phyloP scores from a whole-genome alignment of 345 rosid species.

The Lenwebbia sp. region DNA sequence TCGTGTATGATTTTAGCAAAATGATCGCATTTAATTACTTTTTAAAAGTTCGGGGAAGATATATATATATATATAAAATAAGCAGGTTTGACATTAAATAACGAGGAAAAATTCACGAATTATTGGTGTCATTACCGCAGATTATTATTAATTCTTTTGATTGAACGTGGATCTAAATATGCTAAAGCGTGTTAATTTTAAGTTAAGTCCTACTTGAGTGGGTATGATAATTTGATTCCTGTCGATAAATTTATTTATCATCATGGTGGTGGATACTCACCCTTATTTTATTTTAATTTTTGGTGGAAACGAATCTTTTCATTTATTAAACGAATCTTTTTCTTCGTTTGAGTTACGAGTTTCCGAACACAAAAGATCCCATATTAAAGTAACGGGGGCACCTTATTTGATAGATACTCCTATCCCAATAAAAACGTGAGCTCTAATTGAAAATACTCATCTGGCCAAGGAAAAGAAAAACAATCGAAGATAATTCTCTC shows the following conservation, averaged over 20 bases:
- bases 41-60: too few species aligned
- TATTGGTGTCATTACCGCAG: neutral
- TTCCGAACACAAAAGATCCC: too few species aligned
- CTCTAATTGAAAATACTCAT: neutral
- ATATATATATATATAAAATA: neutral
- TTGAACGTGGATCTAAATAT: neutral
- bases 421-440: neutral
- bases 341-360: too few species aligned
- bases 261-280: neutral
- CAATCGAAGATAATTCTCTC: neutral
- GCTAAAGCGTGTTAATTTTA: neutral
- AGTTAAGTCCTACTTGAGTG: neutral
- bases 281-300: too few species aligned
- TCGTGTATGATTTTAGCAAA: neutral
- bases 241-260: neutral
- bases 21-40: neutral
- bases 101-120: neutral
- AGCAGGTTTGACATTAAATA: neutral
- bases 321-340: too few species aligned
- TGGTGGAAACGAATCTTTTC: too few species aligned
- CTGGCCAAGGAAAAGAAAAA: neutral
- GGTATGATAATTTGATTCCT: neutral
- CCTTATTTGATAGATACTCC: neutral
- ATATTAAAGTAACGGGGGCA: too few species aligned
- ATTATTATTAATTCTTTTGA: neutral